Base-by-base conservation (phyloP, 345 rosid genomes). In the Cochlearia excelsa region DNA sequence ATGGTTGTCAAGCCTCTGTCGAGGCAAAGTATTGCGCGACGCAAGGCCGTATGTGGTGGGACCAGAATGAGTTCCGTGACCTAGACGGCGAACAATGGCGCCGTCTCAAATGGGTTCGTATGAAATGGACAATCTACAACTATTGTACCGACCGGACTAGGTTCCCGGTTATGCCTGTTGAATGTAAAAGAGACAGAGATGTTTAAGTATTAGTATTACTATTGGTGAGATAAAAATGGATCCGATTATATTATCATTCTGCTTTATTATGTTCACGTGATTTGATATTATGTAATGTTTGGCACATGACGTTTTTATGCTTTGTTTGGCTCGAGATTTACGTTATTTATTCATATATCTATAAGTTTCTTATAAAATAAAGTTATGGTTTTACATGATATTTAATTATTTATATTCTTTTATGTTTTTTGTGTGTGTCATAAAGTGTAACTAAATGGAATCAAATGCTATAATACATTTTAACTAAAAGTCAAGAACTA, bases 21-120 rank as follows among this genome's bases (percentile, higher is more conserved):
- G 56, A 83, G 0, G 85, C 84, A 23, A 84, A 75, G 75, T 84
- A 67, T 70, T 88, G 96, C 37, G 81, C 74, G 9, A 86, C 84
- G 0, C 94, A 88, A 53, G 96, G 90, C 53, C 84, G 75, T 59
- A 54, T 83, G 46, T 88, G 96, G 90, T 88, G 96, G 96, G 94
- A 88, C 51, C 94, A 81, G 72, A 82, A 77, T 9, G 86, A 73
- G n/a, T 88, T 74, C 66, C 94, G 60, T 37, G 94, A 84, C 65
- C 88, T 88, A 0, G 88, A 88, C 7, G 76, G 77, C 2, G 1
- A 34, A 1, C 88, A 84, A 47, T 85, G 74, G 63, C 73, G 74
- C 31, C 71, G 85, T 49, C 81, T 88, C 29, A 54, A 39, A 1
- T 86, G 96, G 96, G 88, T 88, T 7, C 82, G 90, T 33, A 35